These are phyloP conservation scores for Dipteronia dyeriana DNA, from an alignment of 345 rosid genomes.

Conservation along the genomic window DNA sequence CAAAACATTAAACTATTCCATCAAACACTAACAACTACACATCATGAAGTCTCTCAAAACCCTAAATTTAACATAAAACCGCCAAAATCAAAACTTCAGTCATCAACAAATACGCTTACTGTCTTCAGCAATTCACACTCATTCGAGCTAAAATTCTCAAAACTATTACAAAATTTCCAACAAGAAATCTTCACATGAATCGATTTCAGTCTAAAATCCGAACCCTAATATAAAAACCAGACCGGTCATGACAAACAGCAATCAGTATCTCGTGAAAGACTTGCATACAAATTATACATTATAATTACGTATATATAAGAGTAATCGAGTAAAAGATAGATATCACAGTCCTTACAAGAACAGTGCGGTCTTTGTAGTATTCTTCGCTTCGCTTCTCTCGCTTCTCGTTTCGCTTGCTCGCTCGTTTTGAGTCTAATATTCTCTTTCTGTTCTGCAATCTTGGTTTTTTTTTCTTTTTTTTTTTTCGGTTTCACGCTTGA, in stretches of 20 bases:
- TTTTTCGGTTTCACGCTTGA: neutral
- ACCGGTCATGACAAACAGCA: neutral
- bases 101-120: conserved; percentile 3
- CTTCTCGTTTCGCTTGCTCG: neutral
- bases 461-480: too few relatives aligned
- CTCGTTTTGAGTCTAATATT: neutral
- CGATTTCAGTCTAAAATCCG: neutral
- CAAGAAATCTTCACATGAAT: neutral
- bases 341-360: conserved; percentile 7
- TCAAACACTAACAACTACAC: conserved; percentile 8
- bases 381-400: neutral
- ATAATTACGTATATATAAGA: neutral
- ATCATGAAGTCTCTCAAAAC: conserved; percentile 11
- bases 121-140: neutral
- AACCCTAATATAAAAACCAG: neutral
- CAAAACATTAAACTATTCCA: conserved; percentile 24
- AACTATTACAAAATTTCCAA: neutral
- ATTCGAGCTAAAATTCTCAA: conserved; percentile 11
- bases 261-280: neutral
- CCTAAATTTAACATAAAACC: conserved; percentile 17
- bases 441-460: neutral
- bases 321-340: neutral
- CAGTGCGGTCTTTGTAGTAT: neutral
- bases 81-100: neutral
- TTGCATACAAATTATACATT: neutral